Percentiles rank a stretch among this genome's conserved stretches.
phyloP scores from a whole-genome alignment of 371 early-diverging fungal genomes.

The Rhizopus stolonifer region DNA sequence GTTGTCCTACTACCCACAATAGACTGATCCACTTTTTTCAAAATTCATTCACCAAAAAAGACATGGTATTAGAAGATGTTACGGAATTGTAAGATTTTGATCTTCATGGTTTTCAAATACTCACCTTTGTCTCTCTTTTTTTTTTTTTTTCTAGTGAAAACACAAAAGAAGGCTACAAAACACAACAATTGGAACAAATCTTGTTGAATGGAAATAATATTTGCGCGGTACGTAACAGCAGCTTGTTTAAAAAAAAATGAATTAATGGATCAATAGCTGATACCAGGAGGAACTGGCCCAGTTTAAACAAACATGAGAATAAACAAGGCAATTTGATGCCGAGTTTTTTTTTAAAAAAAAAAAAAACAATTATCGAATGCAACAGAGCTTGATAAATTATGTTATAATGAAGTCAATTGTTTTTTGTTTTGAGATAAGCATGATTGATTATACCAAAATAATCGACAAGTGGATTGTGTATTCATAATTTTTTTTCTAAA shows the following conservation, averaged over 20 bases:
- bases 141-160: constrained; percentile 56
- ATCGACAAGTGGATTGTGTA: no score
- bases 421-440: no score
- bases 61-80: constrained; percentile 96
- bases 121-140: background rate
- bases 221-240: constrained; percentile 71
- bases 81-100: constrained; percentile 79
- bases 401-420: no score
- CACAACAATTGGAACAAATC: constrained; percentile 81
- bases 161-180: constrained; percentile 75
- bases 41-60: no score
- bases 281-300: constrained; percentile 34
- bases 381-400: no score
- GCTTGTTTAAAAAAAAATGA: background rate
- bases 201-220: constrained; percentile 96
- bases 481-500: no score
- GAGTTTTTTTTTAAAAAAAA: no score
- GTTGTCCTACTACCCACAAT: background rate
- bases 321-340: no score
- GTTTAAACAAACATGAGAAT: background rate
- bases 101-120: no score
- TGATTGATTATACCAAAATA: no score
- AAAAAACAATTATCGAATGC: no score
- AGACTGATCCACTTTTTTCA: background rate
- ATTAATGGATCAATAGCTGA: constrained; percentile 24